These are phyloP conservation scores for Eucalyptus urophylla DNA, from an alignment of 345 rosid genomes.

Conservation along the genomic window DNA sequence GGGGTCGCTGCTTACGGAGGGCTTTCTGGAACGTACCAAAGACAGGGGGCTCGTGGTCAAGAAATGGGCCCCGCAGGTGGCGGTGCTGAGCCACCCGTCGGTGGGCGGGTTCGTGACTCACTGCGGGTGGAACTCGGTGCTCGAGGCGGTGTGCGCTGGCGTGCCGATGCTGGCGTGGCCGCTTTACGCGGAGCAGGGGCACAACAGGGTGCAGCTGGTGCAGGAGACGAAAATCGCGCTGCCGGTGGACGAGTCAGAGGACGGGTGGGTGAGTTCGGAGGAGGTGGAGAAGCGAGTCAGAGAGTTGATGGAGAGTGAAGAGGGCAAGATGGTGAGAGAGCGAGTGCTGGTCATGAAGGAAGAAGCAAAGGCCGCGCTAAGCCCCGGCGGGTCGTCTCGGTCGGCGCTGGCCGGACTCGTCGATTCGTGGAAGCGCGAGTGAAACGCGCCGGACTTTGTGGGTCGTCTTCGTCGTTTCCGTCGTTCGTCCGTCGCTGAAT, in stretches of 20 bases:
- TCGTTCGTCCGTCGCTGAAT: not conserved
- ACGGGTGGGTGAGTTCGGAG: conserved; percentile 6
- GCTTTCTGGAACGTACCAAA: conserved; percentile 21
- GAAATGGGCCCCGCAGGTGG: conserved; percentile 9
- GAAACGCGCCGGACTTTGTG: not conserved
- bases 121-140: conserved; percentile 24
- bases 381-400: conserved; percentile 31
- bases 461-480: not conserved
- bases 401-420: conserved; percentile 6
- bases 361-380: conserved; percentile 10
- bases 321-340: not conserved
- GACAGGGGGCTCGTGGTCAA: conserved; percentile 13
- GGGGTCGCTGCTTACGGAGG: conserved; percentile 21
- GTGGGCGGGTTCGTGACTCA: conserved; percentile 19
- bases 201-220: conserved; percentile 26
- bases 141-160: conserved; percentile 2
- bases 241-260: conserved; percentile 21
- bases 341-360: not conserved
- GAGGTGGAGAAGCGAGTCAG: conserved; percentile 15
- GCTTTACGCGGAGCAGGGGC: conserved; percentile 40
- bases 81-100: conserved; percentile 2
- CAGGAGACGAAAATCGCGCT: conserved; percentile 43
- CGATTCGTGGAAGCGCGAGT: not conserved
- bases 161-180: conserved; percentile 38
- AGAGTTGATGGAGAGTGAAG: conserved; percentile 18